Evolutionary conservation across 306 rosid species (phyloP).

Genomic region (Chamaecrista fasciculata): DNA sequence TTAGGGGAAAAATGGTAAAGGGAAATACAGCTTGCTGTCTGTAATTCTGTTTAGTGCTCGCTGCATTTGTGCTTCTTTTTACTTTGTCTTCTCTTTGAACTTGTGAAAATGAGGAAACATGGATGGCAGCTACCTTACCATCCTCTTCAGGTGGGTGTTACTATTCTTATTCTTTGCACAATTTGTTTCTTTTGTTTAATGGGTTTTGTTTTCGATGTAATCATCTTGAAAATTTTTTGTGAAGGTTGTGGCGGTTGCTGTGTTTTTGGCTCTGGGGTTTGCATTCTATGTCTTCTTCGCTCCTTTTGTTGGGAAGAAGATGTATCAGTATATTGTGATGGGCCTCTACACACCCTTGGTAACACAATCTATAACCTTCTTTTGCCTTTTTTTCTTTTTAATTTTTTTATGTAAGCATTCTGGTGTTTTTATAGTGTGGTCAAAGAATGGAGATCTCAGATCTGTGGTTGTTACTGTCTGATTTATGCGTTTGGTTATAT

Average conservation of each 20-base stretch:
- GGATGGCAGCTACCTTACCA: conserved; percentile 95
- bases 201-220: not conserved
- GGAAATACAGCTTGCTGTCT: conserved; percentile 16
- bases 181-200: not conserved
- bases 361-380: conserved; percentile 27
- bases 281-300: conserved; percentile 92
- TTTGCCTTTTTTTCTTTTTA: too few species aligned
- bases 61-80: conserved; percentile 12
- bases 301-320: conserved; percentile 78
- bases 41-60: conserved; percentile 6
- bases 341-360: conserved; percentile 87
- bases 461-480: conserved; percentile 40
- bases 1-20: conserved; percentile 39
- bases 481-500: conserved; percentile 22
- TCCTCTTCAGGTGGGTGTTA: conserved; percentile 69
- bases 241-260: conserved; percentile 92
- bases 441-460: conserved; percentile 62
- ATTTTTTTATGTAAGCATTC: not conserved
- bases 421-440: conserved; percentile 7
- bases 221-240: conserved; percentile 6
- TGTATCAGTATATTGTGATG: conserved; percentile 61
- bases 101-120: conserved; percentile 68
- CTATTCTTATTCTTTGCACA: not conserved
- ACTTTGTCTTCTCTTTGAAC: conserved; percentile 19
- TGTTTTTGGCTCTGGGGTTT: conserved; percentile 85